Base-by-base conservation (phyloP, 352 stramenopile species). In the Phytophthora megakarya region DNA sequence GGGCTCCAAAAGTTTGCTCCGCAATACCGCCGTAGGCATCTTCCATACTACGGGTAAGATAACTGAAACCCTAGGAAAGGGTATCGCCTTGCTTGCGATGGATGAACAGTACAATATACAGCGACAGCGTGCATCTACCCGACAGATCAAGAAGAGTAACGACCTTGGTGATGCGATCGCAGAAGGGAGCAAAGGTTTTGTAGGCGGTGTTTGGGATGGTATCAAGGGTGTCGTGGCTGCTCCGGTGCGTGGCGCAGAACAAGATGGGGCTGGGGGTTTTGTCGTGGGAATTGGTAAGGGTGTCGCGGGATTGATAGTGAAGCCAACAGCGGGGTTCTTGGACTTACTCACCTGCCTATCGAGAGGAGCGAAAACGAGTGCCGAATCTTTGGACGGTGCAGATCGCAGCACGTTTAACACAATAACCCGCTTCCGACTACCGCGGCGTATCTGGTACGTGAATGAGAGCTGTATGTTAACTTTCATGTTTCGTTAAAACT, bases 41-140 rank as follows among this genome's bases (percentile, higher is more conserved):
- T 95, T 96, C 72, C 88, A 96, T 67, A 93, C 89, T n/a, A 95
- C 86, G 1, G 88, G 86, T 7, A 94, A 95, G 62, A 95, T 96
- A 57, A 93, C 86, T 0, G 89, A 96, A 71, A 96, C 89, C 6
- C 75, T 96, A 30, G 89, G 88, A 8, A 95, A 95, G 57, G 89
- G 87, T 4, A 87, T 96, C 35, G 86, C 87, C 9, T 66, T 94
- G 65, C 62, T 96, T 38, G 85, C 87, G 5, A 94, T 95, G 84
- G 88, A 95, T 53, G 86, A 95, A 19, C 73, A 95, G 63, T 96
- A 96, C 72, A 95, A 92, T 39, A 75, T 89, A 1, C 82, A 96
- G 49, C 67, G 87, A 16, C 84, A 95, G 51, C 83, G 86, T 8
- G 76, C 86, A 18, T 92, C 83, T n/a, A 87, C 71, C 0, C 67